Evolutionary conservation across 2,329 filamentous ascomycete species (phyloP), one percentile per base, ranked within the genome.

Genomic region (Fusarium setosum): DNA sequence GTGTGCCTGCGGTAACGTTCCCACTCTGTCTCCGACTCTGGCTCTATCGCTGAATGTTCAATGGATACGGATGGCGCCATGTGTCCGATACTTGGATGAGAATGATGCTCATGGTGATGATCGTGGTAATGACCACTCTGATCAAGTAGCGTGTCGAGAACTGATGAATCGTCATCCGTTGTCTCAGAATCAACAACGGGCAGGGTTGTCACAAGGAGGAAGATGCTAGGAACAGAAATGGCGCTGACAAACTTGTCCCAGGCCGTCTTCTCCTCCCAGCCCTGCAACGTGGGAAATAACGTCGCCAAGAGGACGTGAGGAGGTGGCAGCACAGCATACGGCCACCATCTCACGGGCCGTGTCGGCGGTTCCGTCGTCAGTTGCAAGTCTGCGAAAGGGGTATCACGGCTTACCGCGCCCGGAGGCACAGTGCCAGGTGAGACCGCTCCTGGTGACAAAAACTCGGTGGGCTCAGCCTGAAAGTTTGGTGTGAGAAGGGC

Each of bases 171-270:
- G 6, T 73, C 74, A 5, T 88, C 85, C 8, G 85, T 83, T 18
- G 87, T 84, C 38, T 87, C 85, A 1, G 87, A 86, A 71, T 98
- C 95, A 6, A 97, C 92, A 1, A 99, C 94, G 0, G 96, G 96
- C 5, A 99, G 78, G 1, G 96, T 99, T 44, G 96, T 88, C 1
- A 95, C 95, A 5, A 99, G 83, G 3, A 98, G 80, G 63, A 99
- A 92, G 34, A 99, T 93, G 70, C 92, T 96, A 1, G 94, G 92
- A n/a, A 93, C 90, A 8, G 94, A 94, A 34, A 96, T 84, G 11
- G 96, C 72, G 38, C 93, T 95, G 45, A 97, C 81, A 41, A 94
- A 80, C 73, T 92, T 94, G 71, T 95, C 94, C 88, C 90, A 93
- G n/a, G 91, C 77, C n/a, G 83, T 88, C 78, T 97, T 98, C 24